phyloP scores from a whole-genome alignment of 768 basidiomycete species.

The Boletus subcaerulescens region DNA sequence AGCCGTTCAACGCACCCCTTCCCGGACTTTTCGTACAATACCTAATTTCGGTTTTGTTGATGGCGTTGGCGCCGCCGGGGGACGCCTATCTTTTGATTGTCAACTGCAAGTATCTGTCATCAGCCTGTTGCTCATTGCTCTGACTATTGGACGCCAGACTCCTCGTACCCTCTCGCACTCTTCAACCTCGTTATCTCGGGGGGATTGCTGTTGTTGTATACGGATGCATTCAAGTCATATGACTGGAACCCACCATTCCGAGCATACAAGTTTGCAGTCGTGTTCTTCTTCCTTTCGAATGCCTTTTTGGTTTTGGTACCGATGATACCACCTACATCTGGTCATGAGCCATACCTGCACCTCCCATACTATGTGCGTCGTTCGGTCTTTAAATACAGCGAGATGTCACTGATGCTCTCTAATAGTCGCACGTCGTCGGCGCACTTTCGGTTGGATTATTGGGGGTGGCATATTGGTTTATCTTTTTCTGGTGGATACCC shows the following conservation, averaged over 20 bases:
- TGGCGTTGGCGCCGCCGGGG: constrained; percentile 60
- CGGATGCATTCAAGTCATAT: constrained; percentile 39
- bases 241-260: constrained; percentile 67
- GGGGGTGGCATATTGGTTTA: constrained; percentile 57
- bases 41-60: constrained; percentile 51
- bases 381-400: too few relatives aligned
- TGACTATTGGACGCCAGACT: constrained; percentile 37
- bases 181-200: constrained; percentile 59
- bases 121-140: background rate
- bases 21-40: constrained; percentile 64
- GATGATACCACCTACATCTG: constrained; percentile 56
- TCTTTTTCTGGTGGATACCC: constrained; percentile 51
- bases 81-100: constrained; percentile 75
- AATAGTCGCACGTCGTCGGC: constrained; percentile 48
- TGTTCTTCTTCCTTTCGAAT: constrained; percentile 63
- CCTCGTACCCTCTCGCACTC: constrained; percentile 54
- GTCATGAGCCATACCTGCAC: constrained; percentile 48
- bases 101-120: constrained; percentile 46
- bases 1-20: constrained; percentile 66
- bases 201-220: constrained; percentile 63
- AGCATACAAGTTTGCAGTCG: constrained; percentile 46
- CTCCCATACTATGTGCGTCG: constrained; percentile 68
- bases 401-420: background rate
- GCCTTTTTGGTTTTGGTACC: constrained; percentile 64
- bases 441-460: constrained; percentile 46